Evolutionary conservation across 768 basidiomycete species (phyloP).

Genomic region (Suillus tomentosus): DNA sequence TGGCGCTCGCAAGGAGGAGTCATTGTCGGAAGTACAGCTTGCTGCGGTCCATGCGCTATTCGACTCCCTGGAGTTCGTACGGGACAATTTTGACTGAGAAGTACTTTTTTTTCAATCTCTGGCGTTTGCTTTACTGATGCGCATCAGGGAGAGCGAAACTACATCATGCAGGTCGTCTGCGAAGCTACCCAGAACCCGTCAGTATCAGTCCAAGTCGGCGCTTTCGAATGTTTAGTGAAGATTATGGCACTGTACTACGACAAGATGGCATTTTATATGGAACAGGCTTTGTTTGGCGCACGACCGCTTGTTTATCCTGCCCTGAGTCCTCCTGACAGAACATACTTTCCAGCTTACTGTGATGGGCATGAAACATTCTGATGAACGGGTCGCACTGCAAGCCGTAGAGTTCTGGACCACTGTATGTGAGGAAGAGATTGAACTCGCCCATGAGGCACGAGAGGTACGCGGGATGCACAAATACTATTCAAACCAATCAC

Average conservation of each 20-base stretch:
- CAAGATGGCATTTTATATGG: slow-evolving; percentile 99
- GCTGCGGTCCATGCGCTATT: slow-evolving; percentile 91
- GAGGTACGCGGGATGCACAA: slow-evolving; percentile 55
- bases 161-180: slow-evolving; percentile 99
- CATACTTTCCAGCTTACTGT: slow-evolving; percentile 73
- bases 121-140: neutral
- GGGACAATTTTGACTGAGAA: slow-evolving; percentile 97
- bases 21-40: slow-evolving; percentile 85
- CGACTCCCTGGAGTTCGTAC: slow-evolving; percentile 96
- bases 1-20: slow-evolving; percentile 94
- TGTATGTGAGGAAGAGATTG: slow-evolving; percentile 96
- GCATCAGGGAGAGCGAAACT: slow-evolving; percentile 92
- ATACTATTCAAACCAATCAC: slow-evolving; percentile 14
- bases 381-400: slow-evolving; percentile 91
- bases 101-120: slow-evolving; percentile 40
- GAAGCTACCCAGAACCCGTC: slow-evolving; percentile 90
- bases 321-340: slow-evolving; percentile 17
- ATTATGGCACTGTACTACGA: slow-evolving; percentile 99
- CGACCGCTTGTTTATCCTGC: slow-evolving; percentile 27
- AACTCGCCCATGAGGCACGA: slow-evolving; percentile 86
- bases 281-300: slow-evolving; percentile 96
- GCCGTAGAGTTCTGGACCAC: slow-evolving; percentile 99
- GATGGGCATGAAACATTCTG: slow-evolving; percentile 93
- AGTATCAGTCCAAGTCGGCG: slow-evolving; percentile 85
- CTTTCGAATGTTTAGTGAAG: slow-evolving; percentile 93